phyloP scores from a whole-genome alignment of 164 flowering plant species.

The Sedum album region DNA sequence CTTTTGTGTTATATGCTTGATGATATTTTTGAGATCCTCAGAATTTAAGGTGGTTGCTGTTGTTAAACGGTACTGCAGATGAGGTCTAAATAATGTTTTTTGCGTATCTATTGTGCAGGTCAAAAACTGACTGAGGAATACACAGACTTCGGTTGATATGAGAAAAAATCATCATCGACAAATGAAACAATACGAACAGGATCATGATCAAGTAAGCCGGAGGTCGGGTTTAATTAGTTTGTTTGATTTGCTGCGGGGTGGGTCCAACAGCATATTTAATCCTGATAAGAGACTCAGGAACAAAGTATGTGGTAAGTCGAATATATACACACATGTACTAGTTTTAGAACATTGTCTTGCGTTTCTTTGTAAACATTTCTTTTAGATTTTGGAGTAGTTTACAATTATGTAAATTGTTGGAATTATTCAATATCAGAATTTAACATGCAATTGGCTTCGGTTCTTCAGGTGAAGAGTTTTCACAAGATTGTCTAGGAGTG shows the following conservation, averaged over 20 bases:
- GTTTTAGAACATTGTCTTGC: background rate
- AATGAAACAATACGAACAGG: background rate
- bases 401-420: no score
- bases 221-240: constrained; percentile 8
- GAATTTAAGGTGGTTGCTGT: no score
- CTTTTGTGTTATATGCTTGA: no score
- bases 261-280: background rate
- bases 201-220: background rate
- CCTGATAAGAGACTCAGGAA: background rate
- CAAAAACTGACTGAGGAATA: no score
- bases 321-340: background rate
- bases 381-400: no score
- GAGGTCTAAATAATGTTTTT: no score
- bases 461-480: constrained; percentile 7
- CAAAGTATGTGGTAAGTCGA: background rate
- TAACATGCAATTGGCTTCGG: background rate
- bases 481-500: background rate
- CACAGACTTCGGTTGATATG: no score
- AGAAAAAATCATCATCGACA: background rate
- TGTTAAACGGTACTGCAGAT: no score
- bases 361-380: background rate
- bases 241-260: constrained; percentile 8
- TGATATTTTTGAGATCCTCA: no score
- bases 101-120: no score
- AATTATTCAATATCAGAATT: no score